Evolutionary conservation across 345 rosid genomes (phyloP).

Genomic region (sweet orange (Citrus sinensis)): DVS_A1.0 CM039163.1:50383001-50383500

Average conservation of each 20-base stretch:
- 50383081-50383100: conserved; percentile 15
- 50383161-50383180: conserved; percentile 18
- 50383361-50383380: too few species aligned
- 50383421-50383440: too few species aligned
- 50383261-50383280: conserved; percentile 2
- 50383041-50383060: conserved; percentile 20
- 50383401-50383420: too few species aligned
- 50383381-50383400: too few species aligned
- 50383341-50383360: not conserved
- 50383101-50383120: conserved; percentile 21
- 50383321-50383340: not conserved
- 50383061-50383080: conserved; percentile 35
- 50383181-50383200: conserved; percentile 33
- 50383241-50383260: conserved; percentile 19
- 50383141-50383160: conserved; percentile 33
- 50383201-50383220: conserved; percentile 26
- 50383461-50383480: too few species aligned
- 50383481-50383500: too few species aligned
- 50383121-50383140: conserved; percentile 20
- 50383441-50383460: too few species aligned
- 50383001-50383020: conserved; percentile 30
- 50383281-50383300: conserved; percentile 24
- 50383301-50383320: not conserved
- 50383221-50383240: conserved; percentile 32
- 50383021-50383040: conserved; percentile 13